Conservation (phyloP, 106 monocot species). For the Allium sativum region DNA sequence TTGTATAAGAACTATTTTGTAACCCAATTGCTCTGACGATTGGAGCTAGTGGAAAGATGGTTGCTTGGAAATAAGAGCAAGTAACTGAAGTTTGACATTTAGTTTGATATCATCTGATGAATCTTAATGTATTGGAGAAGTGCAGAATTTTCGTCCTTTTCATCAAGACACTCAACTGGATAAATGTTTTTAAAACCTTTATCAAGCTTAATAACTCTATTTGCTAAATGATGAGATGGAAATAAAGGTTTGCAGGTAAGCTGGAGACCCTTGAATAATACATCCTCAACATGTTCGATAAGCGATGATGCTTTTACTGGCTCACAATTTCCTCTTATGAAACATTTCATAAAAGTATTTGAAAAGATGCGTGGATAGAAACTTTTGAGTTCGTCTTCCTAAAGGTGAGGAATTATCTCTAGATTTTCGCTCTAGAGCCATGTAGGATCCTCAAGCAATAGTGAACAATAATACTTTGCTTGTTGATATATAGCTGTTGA, state of each 20-base stretch:
- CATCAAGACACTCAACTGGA: conserved; percentile 47
- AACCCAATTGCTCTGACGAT: conserved; percentile 89
- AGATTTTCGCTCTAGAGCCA: conserved; percentile 78
- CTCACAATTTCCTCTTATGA: conserved; percentile 70
- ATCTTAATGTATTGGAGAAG: conserved; percentile 93
- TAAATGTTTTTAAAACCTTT: conserved; percentile 43
- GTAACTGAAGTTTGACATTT: conserved; percentile 69
- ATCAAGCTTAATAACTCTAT: conserved; percentile 87
- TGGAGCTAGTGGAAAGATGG: conserved; percentile 91
- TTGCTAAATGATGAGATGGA: conserved; percentile 72
- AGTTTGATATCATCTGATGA: conserved; percentile 77
- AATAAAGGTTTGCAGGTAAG: conserved; percentile 50
- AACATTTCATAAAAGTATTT: conserved; percentile 65
- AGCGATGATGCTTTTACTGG: conserved; percentile 48
- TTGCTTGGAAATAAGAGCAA: conserved; percentile 80
- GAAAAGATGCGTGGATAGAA: conserved; percentile 49
- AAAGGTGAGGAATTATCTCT: conserved; percentile 60
- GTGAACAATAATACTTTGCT: conserved; percentile 69
- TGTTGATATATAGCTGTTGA: conserved; percentile 76
- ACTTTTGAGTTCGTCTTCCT: conserved; percentile 38
- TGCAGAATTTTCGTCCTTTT: conserved; percentile 76
- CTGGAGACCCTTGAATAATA: conserved; percentile 41
- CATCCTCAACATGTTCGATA: conserved; percentile 48
- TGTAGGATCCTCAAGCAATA: conserved; percentile 58
- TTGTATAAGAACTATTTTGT: conserved; percentile 57